phyloP scores from a whole-genome alignment of 2,329 filamentous ascomycete species.

The Grosmannia penicillata region DNA sequence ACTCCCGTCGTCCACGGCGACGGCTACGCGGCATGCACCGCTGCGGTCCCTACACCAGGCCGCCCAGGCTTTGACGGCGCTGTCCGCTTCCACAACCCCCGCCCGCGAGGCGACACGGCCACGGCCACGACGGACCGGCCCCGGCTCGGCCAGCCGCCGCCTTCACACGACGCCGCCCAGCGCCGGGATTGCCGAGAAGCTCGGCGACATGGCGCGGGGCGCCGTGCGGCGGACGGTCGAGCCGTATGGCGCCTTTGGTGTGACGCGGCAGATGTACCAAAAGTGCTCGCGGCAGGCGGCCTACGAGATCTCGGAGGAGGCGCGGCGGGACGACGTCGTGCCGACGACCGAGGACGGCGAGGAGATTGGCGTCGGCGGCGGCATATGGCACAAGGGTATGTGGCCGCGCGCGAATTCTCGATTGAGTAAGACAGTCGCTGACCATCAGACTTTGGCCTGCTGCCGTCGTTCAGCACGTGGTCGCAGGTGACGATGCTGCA shows the following conservation, averaged over 20 bases:
- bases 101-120: not conserved
- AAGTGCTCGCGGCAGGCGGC: constrained; percentile 57
- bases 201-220: constrained; percentile 10
- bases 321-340: constrained; percentile 50
- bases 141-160: not conserved
- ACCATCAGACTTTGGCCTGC: constrained; percentile 53
- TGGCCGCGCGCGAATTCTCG: constrained; percentile 3
- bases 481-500: constrained; percentile 92
- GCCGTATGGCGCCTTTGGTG: constrained; percentile 61
- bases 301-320: constrained; percentile 58
- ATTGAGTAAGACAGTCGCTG: not conserved
- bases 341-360: constrained; percentile 63
- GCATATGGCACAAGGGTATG: constrained; percentile 73
- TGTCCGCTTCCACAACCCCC: not conserved
- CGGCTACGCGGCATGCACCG: not conserved
- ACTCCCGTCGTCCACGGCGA: not conserved
- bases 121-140: not conserved
- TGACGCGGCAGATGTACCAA: constrained; percentile 66
- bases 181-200: constrained; percentile 5
- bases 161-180: constrained; percentile 4
- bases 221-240: constrained; percentile 10
- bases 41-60: constrained; percentile 1
- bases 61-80: too few species aligned
- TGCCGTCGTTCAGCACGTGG: constrained; percentile 89
- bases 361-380: constrained; percentile 60